Evolutionary conservation across 2,329 filamentous ascomycete species (phyloP).

Genomic region (Periconia sp.): DNA sequence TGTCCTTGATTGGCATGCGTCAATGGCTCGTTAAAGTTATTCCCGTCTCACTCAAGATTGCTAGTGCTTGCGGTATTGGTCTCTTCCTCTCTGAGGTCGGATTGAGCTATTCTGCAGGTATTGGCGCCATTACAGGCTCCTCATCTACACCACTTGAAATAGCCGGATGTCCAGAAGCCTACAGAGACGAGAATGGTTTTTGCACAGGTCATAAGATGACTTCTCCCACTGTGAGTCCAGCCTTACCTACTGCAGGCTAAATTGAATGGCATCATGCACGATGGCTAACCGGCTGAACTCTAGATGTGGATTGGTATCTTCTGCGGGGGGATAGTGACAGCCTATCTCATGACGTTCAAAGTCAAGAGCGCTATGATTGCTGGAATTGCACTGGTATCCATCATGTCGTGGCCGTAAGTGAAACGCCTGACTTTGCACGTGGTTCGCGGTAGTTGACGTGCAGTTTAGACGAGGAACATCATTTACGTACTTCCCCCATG

Average conservation of each 20-base stretch:
- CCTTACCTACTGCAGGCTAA: slow-evolving; percentile 3
- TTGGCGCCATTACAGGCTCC: slow-evolving; percentile 74
- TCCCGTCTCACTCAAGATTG: slow-evolving; percentile 83
- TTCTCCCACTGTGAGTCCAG: slow-evolving; percentile 63
- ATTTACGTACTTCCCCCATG: slow-evolving; percentile 82
- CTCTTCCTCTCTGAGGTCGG: slow-evolving; percentile 79
- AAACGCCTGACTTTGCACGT: background rate
- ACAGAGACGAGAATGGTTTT: slow-evolving; percentile 55
- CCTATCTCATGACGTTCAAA: slow-evolving; percentile 81
- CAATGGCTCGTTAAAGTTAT: slow-evolving; percentile 88
- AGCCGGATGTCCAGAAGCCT: slow-evolving; percentile 72
- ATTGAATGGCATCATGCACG: slow-evolving; percentile 2
- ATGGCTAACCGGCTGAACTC: slow-evolving; percentile 8
- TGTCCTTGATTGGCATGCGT: slow-evolving; percentile 80
- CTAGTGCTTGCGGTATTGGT: slow-evolving; percentile 84
- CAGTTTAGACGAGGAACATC: slow-evolving; percentile 62
- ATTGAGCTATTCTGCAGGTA: slow-evolving; percentile 79
- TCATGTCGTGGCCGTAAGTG: slow-evolving; percentile 79
- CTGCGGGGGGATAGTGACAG: slow-evolving; percentile 80
- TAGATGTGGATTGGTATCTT: slow-evolving; percentile 87
- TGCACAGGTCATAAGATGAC: slow-evolving; percentile 80
- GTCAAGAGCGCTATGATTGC: slow-evolving; percentile 86
- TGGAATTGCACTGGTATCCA: slow-evolving; percentile 81
- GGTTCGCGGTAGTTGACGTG: slow-evolving; percentile 22
- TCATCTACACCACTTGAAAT: slow-evolving; percentile 72